phyloP scores from a whole-genome alignment of 1,139 yeast genomes.

The Scheffersomyces lignicola region DNA sequence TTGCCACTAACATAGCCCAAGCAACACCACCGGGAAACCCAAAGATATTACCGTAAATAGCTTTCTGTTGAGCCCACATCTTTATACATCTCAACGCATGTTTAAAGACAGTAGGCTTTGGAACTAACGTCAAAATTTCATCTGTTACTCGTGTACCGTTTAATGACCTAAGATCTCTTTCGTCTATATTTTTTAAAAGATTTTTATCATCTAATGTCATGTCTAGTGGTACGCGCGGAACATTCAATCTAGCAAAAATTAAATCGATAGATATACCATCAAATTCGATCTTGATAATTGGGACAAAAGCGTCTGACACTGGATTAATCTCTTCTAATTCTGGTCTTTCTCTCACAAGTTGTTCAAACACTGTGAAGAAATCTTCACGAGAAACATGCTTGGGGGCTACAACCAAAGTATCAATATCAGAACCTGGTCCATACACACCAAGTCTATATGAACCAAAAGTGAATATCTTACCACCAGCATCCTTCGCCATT shows the following conservation, averaged over 20 bases:
- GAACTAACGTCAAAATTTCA: constrained; percentile 83
- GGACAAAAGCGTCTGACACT: constrained; percentile 97
- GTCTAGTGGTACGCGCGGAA: constrained; percentile 76
- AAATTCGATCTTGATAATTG: constrained; percentile 86
- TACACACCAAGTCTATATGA: constrained; percentile 93
- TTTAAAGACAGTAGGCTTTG: constrained; percentile 89
- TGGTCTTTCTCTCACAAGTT: constrained; percentile 62
- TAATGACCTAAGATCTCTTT: constrained; percentile 80
- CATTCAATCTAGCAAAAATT: constrained; percentile 76
- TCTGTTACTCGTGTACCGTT: constrained; percentile 98
- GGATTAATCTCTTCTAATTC: constrained; percentile 88
- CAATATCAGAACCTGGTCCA: constrained; percentile 98
- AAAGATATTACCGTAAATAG: constrained; percentile 88
- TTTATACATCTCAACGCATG: constrained; percentile 91
- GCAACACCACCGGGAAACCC: constrained; percentile 99
- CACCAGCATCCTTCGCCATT: constrained; percentile 97
- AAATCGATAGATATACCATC: constrained; percentile 89
- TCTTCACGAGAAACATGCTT: constrained; percentile 91
- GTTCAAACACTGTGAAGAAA: constrained; percentile 78
- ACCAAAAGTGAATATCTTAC: constrained; percentile 92
- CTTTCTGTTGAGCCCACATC: constrained; percentile 95
- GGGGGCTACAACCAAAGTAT: constrained; percentile 92
- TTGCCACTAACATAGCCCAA: constrained; percentile 98
- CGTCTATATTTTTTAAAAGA: constrained; percentile 81
- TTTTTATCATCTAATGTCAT: constrained; percentile 83